Base-by-base conservation (phyloP, 2,329 filamentous ascomycete genomes). In the Colletotrichum somersetense region DNA sequence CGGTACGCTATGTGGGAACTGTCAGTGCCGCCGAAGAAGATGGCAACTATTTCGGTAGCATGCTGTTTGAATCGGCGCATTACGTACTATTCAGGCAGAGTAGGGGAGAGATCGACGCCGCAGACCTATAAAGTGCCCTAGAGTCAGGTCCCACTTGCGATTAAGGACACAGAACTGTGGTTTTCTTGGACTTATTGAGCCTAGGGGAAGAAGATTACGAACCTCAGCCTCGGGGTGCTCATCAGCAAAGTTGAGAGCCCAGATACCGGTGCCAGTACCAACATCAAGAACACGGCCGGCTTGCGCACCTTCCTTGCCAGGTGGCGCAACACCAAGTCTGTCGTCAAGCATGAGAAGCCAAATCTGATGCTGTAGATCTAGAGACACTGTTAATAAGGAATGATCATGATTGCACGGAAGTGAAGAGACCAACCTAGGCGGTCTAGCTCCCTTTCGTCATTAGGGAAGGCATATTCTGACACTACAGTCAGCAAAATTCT, bases 331-430 rank as follows among this genome's bases (percentile, higher is more conserved):
- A 33, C 74, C 79, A 0, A 82, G 74, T 40, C 78, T 79, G 6
- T 77, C 77, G 1, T 78, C 76, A 14, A 81, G 75, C 0, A 79
- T 81, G 4, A 83, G 71, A 0, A 72, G 59, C 50, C 79, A 80
- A 0, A 82, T 65, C 38, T 81, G 76, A 64, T 83, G 81, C 72
- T 82, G 80, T 0, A 83, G 69, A 66, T 83, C 80, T 78, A n/a
- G 16, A 20, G 18, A 5, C 30, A 18, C 26, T 20, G 30, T 66
- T 2, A 66, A 33, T 1, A 44, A 42, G 16, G n/a, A 20, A 14
- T 3, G 11, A 12, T 4, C 33, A 10, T 30, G 26, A 14, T 14
- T 53, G 3, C 14, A 53, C n/a, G 46, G 46, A 48, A 48, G 46
- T 12, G 14, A 16, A 16, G 14, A 26, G 8, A 2, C 10, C 12